These are phyloP conservation scores for Apiospora sp. DNA, from an alignment of 2,329 filamentous ascomycete species.

Conservation along the genomic window DNA sequence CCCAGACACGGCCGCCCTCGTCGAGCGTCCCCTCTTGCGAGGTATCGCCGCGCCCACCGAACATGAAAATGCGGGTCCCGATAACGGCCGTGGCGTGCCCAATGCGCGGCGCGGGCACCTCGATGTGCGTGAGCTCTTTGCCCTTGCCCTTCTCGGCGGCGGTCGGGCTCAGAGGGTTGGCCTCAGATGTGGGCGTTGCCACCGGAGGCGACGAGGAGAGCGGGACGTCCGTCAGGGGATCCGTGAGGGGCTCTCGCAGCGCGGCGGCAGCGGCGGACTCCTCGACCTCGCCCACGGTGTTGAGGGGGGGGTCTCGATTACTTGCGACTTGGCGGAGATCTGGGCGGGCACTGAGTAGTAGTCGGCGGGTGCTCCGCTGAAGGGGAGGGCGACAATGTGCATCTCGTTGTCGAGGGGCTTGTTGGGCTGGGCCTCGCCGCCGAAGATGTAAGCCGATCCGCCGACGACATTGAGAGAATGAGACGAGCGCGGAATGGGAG, in stretches of 20 bases:
- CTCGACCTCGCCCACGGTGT: conserved; percentile 29
- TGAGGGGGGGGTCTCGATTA: conserved; percentile 29
- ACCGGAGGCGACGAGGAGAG: conserved; percentile 44
- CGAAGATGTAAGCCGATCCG: conserved; percentile 72
- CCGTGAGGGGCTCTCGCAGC: conserved; percentile 47
- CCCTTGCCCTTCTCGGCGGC: conserved; percentile 47
- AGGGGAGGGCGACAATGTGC: conserved; percentile 69
- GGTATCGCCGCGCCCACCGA: conserved; percentile 76
- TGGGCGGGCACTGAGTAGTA: conserved; percentile 64
- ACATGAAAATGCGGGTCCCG: conserved; percentile 77
- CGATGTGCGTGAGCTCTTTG: conserved; percentile 45
- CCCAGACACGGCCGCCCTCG: conserved; percentile 79
- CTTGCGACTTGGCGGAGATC: conserved; percentile 43
- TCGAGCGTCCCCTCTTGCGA: conserved; percentile 74
- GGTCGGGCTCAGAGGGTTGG: not conserved
- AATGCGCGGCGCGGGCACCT: conserved; percentile 72
- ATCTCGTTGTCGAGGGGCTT: conserved; percentile 77
- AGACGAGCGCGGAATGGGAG: conserved; percentile 73
- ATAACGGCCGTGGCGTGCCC: conserved; percentile 77
- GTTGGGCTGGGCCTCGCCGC: conserved; percentile 73
- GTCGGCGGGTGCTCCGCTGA: conserved; percentile 64
- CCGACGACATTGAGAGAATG: conserved; percentile 71
- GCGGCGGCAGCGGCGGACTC: conserved; percentile 29
- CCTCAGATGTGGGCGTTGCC: conserved; percentile 29
- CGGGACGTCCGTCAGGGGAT: conserved; percentile 52